Base-by-base conservation (phyloP, 495 filamentous ascomycete species). In the Daldinia grandis region DNA sequence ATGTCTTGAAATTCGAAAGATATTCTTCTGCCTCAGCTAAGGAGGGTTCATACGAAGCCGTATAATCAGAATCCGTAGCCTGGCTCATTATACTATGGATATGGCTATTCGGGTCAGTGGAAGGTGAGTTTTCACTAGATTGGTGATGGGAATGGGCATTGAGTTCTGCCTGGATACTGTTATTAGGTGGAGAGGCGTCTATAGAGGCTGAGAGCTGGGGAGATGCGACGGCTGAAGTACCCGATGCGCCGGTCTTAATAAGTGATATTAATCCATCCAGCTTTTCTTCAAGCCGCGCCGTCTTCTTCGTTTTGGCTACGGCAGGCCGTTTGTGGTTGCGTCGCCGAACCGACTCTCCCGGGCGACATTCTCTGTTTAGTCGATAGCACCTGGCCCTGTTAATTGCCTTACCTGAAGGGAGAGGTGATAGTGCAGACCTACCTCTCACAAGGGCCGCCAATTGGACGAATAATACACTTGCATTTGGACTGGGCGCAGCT, bases 381-480 rank as follows among this genome's bases (percentile, higher is more conserved):
- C 56, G 56, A 42, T 59, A 25, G n/a, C 37, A 59, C n/a, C 56
- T 58, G 30, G 7, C 14, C 5, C 15, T 8, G 44, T 40, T 28
- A 59, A n/a, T 14, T 24, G 5, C 7, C 21, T 7, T 25, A 10
- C 44, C 5, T 31, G 10, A 44, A 21, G 7, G 28, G 17, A 12
- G n/a, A 33, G 17, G 6, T 28, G 21, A 9, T 14, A 24, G 0
- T 40, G 6, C 21, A n/a, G 25, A 15, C 24, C 14, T 14, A 28
- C 56, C 56, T 59, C 15, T 59, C 56, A 42, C 56, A 59, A 25
- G 56, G 56, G 7, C 56, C 37, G 24, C 56, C 56, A 40, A 28
- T 12, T 42, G 56, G 56, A 8, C 56, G 56, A 59, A 59, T 59
- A 5, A 59, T 59, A 27, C 56, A 59, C 15, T 59, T 44, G 56